A percentile compares a stretch with the other conserved stretches of the same genome.
Conservation (phyloP, 2,329 filamentous ascomycete genomes). For the Hypoxylon sp. region DNA sequence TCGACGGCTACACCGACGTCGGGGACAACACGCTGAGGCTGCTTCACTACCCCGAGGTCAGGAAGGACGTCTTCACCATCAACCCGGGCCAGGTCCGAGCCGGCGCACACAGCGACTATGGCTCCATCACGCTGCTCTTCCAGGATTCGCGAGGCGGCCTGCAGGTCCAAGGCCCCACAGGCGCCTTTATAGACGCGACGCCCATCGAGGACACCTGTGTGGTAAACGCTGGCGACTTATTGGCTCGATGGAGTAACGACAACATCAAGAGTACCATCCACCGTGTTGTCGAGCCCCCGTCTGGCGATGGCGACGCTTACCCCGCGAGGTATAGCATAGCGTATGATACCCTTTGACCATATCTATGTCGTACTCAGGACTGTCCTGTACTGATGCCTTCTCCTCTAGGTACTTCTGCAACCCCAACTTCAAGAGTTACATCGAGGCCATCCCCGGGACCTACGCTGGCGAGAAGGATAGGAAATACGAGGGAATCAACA, state of each 20-base stretch:
- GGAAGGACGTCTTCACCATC: constrained; percentile 68
- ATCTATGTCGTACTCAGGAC: too few species aligned
- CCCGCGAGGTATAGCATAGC: constrained; percentile 87
- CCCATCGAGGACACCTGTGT: constrained; percentile 85
- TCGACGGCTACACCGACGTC: constrained; percentile 75
- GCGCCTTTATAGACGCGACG: constrained; percentile 81
- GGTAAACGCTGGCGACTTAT: constrained; percentile 86
- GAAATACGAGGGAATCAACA: constrained; percentile 81
- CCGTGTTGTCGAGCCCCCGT: constrained; percentile 85
- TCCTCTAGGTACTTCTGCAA: constrained; percentile 85
- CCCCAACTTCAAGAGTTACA: constrained; percentile 77
- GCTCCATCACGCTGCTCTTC: constrained; percentile 68
- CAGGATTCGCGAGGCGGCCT: constrained; percentile 57
- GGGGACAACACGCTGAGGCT: constrained; percentile 77
- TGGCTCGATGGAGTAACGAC: constrained; percentile 90
- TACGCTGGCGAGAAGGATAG: constrained; percentile 70
- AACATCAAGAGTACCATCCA: constrained; percentile 90
- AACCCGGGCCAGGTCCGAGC: constrained; percentile 77
- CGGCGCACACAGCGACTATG: constrained; percentile 77
- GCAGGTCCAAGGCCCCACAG: constrained; percentile 66
- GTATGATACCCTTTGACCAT: too few species aligned
- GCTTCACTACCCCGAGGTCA: constrained; percentile 78
- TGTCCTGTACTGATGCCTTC: neutral
- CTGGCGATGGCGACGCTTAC: constrained; percentile 63
- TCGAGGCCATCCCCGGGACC: constrained; percentile 84